phyloP scores from a whole-genome alignment of 2,329 filamentous ascomycete genomes.

The Didymosphaeria variabile region DNA sequence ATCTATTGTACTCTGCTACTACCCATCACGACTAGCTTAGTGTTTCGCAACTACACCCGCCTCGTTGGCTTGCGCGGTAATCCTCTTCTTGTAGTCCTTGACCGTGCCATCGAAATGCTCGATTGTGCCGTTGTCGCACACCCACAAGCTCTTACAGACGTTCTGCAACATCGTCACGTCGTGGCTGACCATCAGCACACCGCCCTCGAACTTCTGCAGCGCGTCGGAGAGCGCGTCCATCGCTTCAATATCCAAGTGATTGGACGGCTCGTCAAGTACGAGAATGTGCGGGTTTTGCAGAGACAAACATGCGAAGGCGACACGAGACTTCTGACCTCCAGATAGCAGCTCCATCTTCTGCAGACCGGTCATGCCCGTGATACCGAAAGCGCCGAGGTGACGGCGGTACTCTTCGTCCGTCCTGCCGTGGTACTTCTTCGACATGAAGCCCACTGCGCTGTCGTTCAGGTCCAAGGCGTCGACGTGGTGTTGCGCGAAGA shows the following conservation, averaged over 20 bases:
- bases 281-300: slow-evolving; percentile 95
- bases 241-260: slow-evolving; percentile 98
- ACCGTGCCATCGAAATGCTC: slow-evolving; percentile 97
- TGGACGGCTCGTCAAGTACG: slow-evolving; percentile 97
- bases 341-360: slow-evolving; percentile 96
- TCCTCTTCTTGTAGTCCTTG: slow-evolving; percentile 97
- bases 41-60: slow-evolving; percentile 79
- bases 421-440: slow-evolving; percentile 86
- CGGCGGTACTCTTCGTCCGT: slow-evolving; percentile 97
- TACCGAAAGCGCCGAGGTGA: slow-evolving; percentile 85
- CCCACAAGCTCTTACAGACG: slow-evolving; percentile 94
- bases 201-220: slow-evolving; percentile 86
- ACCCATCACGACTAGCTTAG: slow-evolving; percentile 33
- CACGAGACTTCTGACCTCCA: slow-evolving; percentile 97
- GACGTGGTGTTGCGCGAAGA: slow-evolving; percentile 98
- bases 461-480: slow-evolving; percentile 90
- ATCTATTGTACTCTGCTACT: slow-evolving; percentile 4
- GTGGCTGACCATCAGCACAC: slow-evolving; percentile 98
- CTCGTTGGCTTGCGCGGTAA: slow-evolving; percentile 85
- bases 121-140: slow-evolving; percentile 92
- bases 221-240: slow-evolving; percentile 95
- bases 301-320: slow-evolving; percentile 96
- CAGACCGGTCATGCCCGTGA: slow-evolving; percentile 92
- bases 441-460: slow-evolving; percentile 95
- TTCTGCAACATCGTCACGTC: slow-evolving; percentile 98